Base-by-base conservation (phyloP, 352 stramenopile species). In the Phytophthora boehmeriae region DNA sequence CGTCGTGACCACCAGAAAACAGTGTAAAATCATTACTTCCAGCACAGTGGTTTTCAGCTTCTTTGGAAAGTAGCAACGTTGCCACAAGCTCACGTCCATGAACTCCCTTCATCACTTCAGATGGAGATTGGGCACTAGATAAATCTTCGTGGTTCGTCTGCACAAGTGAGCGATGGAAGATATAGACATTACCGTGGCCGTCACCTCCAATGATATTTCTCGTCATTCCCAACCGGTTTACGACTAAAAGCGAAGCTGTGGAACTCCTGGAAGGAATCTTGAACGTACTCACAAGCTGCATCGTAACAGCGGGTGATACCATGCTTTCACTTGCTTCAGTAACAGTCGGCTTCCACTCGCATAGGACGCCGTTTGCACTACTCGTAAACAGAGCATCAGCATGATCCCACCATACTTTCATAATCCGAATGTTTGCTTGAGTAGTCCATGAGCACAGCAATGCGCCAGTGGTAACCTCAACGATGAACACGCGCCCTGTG, bases 1-100 rank as follows among this genome's bases (percentile, higher is more conserved):
- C 88, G 41, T 96, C 88, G 58, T 95, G 85, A 17, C 88, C 86
- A 23, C 84, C 81, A 9, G 85, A 92, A 47, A 89, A 64, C 52
- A 93, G 38, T 20, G 83, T 27, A 5, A 43, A 19, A 20, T 57
- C 16, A 8, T 53, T 52, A 16, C 30, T 55, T 45, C 51, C 14
- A 41, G 32, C 13, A 46, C 54, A 25, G 8, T 43, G 20, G 17
- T 36, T 28, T 22, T 59, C 1, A 17, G 9, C 30, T n/a, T 62
- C 22, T 42, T 76, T 42, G 46, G 64, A 63, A 19, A 80, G 60
- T 30, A 90, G 19, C 23, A 95, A 45, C 19, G 78, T 80, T 25
- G 88, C 68, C 41, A 95, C 81, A 49, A 90, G 70, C 38, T 91
- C 80, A 43, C 86, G 83, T 8, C 82, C 82, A 45, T 95, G 83